These are phyloP conservation scores for Curvularia lunata DNA, from an alignment of 2,329 filamentous ascomycete species.

Conservation along the genomic window DNA sequence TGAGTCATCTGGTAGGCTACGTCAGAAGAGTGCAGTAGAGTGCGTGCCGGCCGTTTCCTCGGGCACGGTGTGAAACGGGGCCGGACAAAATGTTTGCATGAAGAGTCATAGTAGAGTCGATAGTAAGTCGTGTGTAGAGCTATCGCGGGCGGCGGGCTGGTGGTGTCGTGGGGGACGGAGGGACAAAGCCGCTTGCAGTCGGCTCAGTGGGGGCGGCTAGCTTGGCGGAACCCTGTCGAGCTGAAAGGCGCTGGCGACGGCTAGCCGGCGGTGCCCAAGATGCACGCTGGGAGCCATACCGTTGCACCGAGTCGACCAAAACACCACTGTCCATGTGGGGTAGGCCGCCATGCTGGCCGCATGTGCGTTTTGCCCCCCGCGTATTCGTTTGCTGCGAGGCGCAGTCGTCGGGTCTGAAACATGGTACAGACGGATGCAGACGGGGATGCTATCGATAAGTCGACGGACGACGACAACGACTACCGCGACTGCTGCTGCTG, in stretches of 20 bases:
- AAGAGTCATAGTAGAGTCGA: conserved; percentile 27
- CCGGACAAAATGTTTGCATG: conserved; percentile 28
- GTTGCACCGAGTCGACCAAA: conserved; percentile 17
- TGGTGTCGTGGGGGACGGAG: conserved; percentile 5
- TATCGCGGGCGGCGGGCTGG: conserved; percentile 4
- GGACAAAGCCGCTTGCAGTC: conserved; percentile 26
- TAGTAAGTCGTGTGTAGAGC: not conserved
- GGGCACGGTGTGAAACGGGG: conserved; percentile 42
- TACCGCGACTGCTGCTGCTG: not conserved
- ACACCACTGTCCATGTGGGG: conserved; percentile 21
- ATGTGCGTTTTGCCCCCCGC: conserved; percentile 28
- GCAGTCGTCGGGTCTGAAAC: conserved; percentile 44
- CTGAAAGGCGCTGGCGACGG: conserved; percentile 40
- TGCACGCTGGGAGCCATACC: conserved; percentile 23
- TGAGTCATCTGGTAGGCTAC: conserved; percentile 38
- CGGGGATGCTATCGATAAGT: conserved; percentile 44
- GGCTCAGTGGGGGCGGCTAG: conserved; percentile 29
- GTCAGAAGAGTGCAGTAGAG: conserved; percentile 30
- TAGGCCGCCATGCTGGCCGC: conserved; percentile 39
- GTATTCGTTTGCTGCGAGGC: conserved; percentile 39
- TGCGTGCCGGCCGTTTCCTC: conserved; percentile 17
- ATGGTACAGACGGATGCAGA: conserved; percentile 17
- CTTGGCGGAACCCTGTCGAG: conserved; percentile 33
- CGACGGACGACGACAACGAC: conserved; percentile 11
- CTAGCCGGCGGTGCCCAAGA: conserved; percentile 36